Evolutionary conservation across 208 protist genomes (phyloP), one percentile per base, ranked within the genome.

Genomic region (Leishmania martiniquensis): DNA sequence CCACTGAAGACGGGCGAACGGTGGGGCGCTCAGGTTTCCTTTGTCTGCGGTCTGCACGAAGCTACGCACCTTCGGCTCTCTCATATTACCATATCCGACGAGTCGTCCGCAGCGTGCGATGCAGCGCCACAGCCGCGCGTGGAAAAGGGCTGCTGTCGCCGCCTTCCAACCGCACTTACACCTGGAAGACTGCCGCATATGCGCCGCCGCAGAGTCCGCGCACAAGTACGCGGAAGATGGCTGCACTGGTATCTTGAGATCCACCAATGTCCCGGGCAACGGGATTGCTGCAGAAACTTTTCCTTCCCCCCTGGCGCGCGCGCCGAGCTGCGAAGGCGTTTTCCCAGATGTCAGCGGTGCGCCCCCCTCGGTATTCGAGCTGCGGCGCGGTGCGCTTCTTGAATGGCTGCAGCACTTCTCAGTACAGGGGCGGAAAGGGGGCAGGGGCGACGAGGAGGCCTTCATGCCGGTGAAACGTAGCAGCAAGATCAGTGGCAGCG

Each of bases 121-220:
- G 63, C 39, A 47, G 22, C 63, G 63, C 63, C 15, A 45, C 39
- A 47, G 32, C 17, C 49, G 34, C 20, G 20, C 37, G 32, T 57
- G 77, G 54, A 55, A 60, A 65, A 74, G 15, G 15, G 5, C 34
- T 20, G 72, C 45, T 51, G 22, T 47, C 49, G 20, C 54, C 20
- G 57, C 57, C 3, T 93, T 85, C 71, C 80, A 76, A 2, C 85
- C 85, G 5, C 90, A 93, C 69, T 20, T 93, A 71, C 90, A 93
- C 78, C 62, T 17, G 25, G 70, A 42, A 7, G 75, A 76, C 1
- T 93, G 90, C 72, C 69, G 69, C 34, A 85, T 93, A 47, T 93
- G 90, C 55, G 49, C 37, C 6, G 37, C 80, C 0, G 80, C 80
- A 4, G 45, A 29, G n/a, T n/a, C 73, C 5, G 37, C 47, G 13